phyloP scores from a whole-genome alignment of 2,329 filamentous ascomycete species.

The Aureobasidium sp. region DNA sequence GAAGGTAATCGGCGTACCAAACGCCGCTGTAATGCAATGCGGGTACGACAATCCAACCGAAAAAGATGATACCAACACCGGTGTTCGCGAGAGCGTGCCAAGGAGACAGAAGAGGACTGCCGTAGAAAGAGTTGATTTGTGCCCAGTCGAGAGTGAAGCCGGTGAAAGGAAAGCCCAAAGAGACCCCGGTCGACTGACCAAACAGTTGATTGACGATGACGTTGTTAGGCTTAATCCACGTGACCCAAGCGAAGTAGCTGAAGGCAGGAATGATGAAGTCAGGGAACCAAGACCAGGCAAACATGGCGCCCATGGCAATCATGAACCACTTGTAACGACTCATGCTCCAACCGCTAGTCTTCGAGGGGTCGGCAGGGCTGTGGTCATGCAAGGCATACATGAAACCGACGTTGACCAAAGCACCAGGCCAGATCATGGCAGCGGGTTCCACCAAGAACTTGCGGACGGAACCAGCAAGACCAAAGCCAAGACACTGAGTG shows the following conservation, averaged over 20 bases:
- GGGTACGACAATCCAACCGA: constrained; percentile 21
- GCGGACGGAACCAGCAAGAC: constrained; percentile 73
- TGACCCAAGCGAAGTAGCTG: constrained; percentile 82
- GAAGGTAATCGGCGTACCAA: constrained; percentile 77
- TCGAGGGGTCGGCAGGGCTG: constrained; percentile 61
- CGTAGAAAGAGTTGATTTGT: constrained; percentile 70
- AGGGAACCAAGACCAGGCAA: constrained; percentile 77
- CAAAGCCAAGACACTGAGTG: constrained; percentile 78
- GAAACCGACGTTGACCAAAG: constrained; percentile 82
- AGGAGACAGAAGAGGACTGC: constrained; percentile 49
- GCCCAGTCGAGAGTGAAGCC: constrained; percentile 80
- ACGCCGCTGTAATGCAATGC: constrained; percentile 57
- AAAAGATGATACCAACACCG: constrained; percentile 20
- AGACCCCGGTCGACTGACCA: constrained; percentile 22
- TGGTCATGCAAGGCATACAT: constrained; percentile 59
- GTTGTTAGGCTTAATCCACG: constrained; percentile 80
- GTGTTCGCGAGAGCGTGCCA: constrained; percentile 30
- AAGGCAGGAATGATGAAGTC: constrained; percentile 75
- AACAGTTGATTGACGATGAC: constrained; percentile 40
- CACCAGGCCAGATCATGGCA: constrained; percentile 91
- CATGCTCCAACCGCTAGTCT: constrained; percentile 65
- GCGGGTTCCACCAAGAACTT: constrained; percentile 76
- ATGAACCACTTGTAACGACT: constrained; percentile 81
- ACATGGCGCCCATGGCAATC: constrained; percentile 61
- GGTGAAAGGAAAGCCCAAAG: constrained; percentile 22